Evolutionary conservation across 371 early-diverging fungal genomes (phyloP), one percentile per base, ranked within the genome.

Genomic region (Apophysomyces variabilis): DNA sequence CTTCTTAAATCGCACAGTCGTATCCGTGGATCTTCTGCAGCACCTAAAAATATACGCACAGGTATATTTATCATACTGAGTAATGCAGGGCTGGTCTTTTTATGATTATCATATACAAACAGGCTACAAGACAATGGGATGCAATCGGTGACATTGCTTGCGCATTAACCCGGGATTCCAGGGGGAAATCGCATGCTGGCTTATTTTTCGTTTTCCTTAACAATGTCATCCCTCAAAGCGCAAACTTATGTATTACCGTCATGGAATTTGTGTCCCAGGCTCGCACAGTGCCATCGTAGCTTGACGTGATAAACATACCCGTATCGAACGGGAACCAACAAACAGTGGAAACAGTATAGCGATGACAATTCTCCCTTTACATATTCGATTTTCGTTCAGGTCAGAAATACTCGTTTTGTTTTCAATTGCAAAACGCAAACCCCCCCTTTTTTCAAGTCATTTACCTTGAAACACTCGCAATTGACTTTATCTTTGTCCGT

Each of bases 321-420:
- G 87, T 87, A 72, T 96, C 95, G 58, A 91, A 84, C 1, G 94
- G 93, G 64, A 92, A 95, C 96, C 96, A 96, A 1, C 78, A 71
- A 0, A 92, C 85, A n/a, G 85, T 85, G 6, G 93, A 87, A 5
- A 94, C 82, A 16, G 86, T 82, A 66, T 86, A 89, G 45, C 73
- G 61, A 75, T 95, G 94, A 35, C 85, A 82, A 39, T 79, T 60
- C 4, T 60, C 60, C 57, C 86, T 87, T 43, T 64, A 66, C 44
- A 26, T n/a, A 66, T 16, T 0, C 38, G 14, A 35, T 37, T 59
- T 46, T 57, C 41, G 41, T 41, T 26, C 3, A 56, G 12, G 46
- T 32, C 26, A 18, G 41, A 16, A 35, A 46, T n/a, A 47, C 13
- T 16, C 37, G 36, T 45, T 43, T 32, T 45, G 16, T 9, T 16